Percentiles rank a stretch among this genome's conserved stretches.
Evolutionary conservation across 2,329 filamentous ascomycete species (phyloP).

Genomic region (Aureobasidium sp.): DNA sequence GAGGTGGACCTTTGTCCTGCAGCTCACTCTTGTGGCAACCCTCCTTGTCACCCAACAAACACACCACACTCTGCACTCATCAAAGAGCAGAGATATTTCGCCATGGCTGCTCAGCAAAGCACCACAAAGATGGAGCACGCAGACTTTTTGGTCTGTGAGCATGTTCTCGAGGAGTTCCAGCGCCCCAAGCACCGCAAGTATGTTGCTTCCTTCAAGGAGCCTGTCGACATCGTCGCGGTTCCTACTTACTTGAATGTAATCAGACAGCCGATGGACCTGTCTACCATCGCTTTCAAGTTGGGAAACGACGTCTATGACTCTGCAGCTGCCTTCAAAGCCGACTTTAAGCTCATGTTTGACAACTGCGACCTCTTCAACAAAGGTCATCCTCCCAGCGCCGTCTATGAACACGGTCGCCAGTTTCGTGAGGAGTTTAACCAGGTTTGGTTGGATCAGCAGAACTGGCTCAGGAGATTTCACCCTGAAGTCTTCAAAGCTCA

Average conservation of each 20-base stretch:
- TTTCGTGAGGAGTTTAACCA: not conserved
- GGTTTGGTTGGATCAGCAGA: not conserved
- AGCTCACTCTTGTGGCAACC: not conserved
- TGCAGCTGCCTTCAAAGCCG: not conserved
- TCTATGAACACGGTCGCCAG: not conserved
- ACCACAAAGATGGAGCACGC: not conserved
- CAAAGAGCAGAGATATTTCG: not conserved
- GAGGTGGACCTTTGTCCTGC: not conserved
- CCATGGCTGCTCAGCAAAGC: not conserved
- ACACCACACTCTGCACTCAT: not conserved
- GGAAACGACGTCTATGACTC: not conserved
- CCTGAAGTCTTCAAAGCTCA: not conserved
- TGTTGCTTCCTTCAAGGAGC: not conserved
- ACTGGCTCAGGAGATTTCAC: not conserved
- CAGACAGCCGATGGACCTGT: not conserved
- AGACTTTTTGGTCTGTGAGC: not conserved
- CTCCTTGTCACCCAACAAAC: not conserved
- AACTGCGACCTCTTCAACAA: slow-evolving; percentile 3
- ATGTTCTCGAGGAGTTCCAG: not conserved
- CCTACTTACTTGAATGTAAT: not conserved
- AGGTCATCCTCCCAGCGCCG: not conserved
- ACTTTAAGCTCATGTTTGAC: slow-evolving; percentile 4
- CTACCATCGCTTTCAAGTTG: not conserved
- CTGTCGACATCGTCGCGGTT: not conserved
- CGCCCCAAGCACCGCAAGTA: not conserved